phyloP scores from a whole-genome alignment of 2,329 filamentous ascomycete genomes.

The Coniochaeta sp. region DNA sequence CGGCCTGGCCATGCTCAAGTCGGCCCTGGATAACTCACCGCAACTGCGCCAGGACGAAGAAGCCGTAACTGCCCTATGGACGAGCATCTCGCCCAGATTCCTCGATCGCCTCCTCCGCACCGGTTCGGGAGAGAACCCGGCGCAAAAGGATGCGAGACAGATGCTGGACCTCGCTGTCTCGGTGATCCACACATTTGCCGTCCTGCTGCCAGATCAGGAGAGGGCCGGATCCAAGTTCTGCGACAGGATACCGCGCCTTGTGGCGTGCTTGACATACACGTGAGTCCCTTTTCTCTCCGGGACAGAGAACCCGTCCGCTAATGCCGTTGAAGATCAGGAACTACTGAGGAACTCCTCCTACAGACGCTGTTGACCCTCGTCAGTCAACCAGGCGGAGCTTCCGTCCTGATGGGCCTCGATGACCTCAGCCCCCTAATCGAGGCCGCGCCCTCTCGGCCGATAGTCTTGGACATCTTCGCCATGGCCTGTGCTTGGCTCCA shows the following conservation, averaged over 20 bases:
- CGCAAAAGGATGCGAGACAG: conserved; percentile 38
- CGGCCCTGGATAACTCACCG: conserved; percentile 54
- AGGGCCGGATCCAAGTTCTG: conserved; percentile 39
- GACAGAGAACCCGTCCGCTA: conserved; percentile 1
- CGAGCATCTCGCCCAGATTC: conserved; percentile 53
- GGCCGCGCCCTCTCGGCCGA: conserved; percentile 44
- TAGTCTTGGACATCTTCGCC: conserved; percentile 47
- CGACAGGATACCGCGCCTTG: conserved; percentile 44
- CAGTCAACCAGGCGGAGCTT: conserved; percentile 42
- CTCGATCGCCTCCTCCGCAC: conserved; percentile 56
- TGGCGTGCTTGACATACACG: conserved; percentile 47
- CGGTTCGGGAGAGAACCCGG: conserved; percentile 26
- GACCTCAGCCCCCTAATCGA: conserved; percentile 50
- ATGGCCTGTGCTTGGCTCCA: conserved; percentile 55
- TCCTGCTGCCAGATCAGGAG: conserved; percentile 44
- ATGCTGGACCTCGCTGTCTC: conserved; percentile 59
- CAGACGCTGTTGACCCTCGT: conserved; percentile 51
- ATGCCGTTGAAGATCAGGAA: conserved; percentile 33
- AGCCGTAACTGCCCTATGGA: conserved; percentile 46
- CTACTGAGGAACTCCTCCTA: conserved; percentile 45
- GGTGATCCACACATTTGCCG: conserved; percentile 54
- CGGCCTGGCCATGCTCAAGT: conserved; percentile 58
- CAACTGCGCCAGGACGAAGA: conserved; percentile 40
- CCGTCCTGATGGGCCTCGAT: conserved; percentile 36
- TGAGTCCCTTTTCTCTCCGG: conserved; percentile 19